phyloP scores from a whole-genome alignment of 768 basidiomycete species.

The Mycena chlorophos region DNA sequence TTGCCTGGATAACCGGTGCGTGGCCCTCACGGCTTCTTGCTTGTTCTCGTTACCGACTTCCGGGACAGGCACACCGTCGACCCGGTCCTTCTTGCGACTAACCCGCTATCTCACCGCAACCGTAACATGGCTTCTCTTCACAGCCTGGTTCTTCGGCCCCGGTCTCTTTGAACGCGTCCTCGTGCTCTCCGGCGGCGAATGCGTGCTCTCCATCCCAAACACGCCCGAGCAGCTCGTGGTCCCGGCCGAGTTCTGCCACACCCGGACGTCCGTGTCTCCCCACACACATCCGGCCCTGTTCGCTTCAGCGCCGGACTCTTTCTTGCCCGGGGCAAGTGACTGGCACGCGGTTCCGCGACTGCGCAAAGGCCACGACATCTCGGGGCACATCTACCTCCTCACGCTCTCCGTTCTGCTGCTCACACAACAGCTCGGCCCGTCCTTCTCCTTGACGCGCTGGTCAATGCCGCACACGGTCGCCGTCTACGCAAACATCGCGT shows the following conservation, averaged over 20 bases:
- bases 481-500: conserved; percentile 41
- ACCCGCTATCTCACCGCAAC: conserved; percentile 61
- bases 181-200: conserved; percentile 71
- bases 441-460: conserved; percentile 45
- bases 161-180: conserved; percentile 68
- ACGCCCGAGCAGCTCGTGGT: conserved; percentile 55
- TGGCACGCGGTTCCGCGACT: conserved; percentile 62
- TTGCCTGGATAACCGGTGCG: conserved; percentile 60
- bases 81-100: conserved; percentile 44
- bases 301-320: conserved; percentile 35
- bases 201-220: conserved; percentile 62
- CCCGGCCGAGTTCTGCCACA: conserved; percentile 58
- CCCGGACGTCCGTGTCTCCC: conserved; percentile 52
- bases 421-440: conserved; percentile 67
- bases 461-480: conserved; percentile 48
- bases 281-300: conserved; percentile 67
- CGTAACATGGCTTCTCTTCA: conserved; percentile 70
- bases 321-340: conserved; percentile 36
- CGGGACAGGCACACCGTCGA: conserved; percentile 47
- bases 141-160: conserved; percentile 88
- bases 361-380: conserved; percentile 85
- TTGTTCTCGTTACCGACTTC: no score
- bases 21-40: no score
- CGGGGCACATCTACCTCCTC: conserved; percentile 90
- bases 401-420: conserved; percentile 79